phyloP scores from a whole-genome alignment of 2,329 filamentous ascomycete species.

The Venturia aucupariae region DNA sequence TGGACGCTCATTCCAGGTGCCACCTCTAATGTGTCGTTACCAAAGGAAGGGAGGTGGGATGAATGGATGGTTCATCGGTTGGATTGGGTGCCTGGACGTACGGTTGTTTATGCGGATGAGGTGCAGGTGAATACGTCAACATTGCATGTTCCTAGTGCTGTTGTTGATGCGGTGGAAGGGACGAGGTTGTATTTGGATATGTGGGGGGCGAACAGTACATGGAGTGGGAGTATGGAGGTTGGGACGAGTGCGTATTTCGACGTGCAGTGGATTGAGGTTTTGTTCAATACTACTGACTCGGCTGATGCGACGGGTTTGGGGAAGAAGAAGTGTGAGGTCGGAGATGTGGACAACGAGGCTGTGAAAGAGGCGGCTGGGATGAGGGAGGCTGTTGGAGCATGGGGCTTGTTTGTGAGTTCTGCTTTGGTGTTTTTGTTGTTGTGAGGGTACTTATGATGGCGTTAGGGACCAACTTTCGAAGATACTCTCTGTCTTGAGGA shows the following conservation, averaged over 20 bases:
- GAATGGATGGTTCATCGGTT: constrained; percentile 51
- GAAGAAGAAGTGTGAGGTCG: background rate
- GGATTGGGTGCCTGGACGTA: constrained; percentile 48
- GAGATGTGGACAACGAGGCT: background rate
- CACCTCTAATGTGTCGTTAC: constrained; percentile 30
- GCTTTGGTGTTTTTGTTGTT: background rate
- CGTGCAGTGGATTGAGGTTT: constrained; percentile 54
- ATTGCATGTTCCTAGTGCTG: constrained; percentile 41
- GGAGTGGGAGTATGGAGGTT: constrained; percentile 50
- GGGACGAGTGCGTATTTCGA: constrained; percentile 45
- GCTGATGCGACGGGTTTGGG: background rate
- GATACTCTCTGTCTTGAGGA: no score
- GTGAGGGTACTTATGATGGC: background rate
- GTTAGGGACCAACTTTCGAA: no score
- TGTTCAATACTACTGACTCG: constrained; percentile 35
- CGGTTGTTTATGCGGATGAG: constrained; percentile 49
- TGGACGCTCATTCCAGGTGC: constrained; percentile 34
- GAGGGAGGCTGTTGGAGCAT: background rate
- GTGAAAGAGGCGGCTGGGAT: background rate
- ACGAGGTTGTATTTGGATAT: constrained; percentile 40
- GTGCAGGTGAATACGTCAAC: constrained; percentile 42
- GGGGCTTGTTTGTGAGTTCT: background rate
- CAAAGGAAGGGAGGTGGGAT: constrained; percentile 40
- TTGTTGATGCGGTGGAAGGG: constrained; percentile 32
- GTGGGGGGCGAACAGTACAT: constrained; percentile 52